Percentiles rank a stretch among this genome's conserved stretches.
These are phyloP conservation scores for Coriolopsis trogii DNA, from an alignment of 1,284 basidiomycete genomes.

Conservation along the genomic window DNA sequence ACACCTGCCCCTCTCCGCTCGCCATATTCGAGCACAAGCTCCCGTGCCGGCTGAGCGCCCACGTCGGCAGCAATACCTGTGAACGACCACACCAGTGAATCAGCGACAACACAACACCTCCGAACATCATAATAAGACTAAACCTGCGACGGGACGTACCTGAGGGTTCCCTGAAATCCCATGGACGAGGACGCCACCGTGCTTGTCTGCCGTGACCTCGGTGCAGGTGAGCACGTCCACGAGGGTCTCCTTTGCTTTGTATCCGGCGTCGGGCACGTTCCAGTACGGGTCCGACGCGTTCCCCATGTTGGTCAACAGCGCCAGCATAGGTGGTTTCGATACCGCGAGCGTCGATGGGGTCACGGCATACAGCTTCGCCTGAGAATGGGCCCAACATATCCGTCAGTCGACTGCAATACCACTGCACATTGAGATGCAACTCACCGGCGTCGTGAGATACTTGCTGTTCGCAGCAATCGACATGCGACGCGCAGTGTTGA, in stretches of 20 bases:
- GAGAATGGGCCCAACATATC: not conserved
- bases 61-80: slow-evolving; percentile 29
- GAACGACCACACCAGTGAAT: no score
- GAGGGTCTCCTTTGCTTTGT: slow-evolving; percentile 49
- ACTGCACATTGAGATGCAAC: slow-evolving; percentile 20
- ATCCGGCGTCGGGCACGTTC: slow-evolving; percentile 49
- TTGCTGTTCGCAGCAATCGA: slow-evolving; percentile 48
- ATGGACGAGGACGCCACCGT: slow-evolving; percentile 45
- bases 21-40: slow-evolving; percentile 19
- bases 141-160: slow-evolving; percentile 30
- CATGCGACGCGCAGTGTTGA: slow-evolving; percentile 65
- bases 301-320: slow-evolving; percentile 70
- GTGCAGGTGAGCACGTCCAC: slow-evolving; percentile 67
- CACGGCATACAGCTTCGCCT: slow-evolving; percentile 48
- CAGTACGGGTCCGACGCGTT: slow-evolving; percentile 41
- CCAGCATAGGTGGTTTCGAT: slow-evolving; percentile 67
- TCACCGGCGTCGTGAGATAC: slow-evolving; percentile 57
- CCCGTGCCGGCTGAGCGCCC: slow-evolving; percentile 25
- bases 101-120: not conserved
- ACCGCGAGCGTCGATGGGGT: slow-evolving; percentile 54
- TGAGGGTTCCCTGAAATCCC: slow-evolving; percentile 44
- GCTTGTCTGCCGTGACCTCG: slow-evolving; percentile 43
- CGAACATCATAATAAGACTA: not conserved
- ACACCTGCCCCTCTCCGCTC: slow-evolving; percentile 14
- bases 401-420: not conserved